Evolutionary conservation across 192 early-diverging fungal species (phyloP).

Genomic region (Helicostylum pulchrum): DNA sequence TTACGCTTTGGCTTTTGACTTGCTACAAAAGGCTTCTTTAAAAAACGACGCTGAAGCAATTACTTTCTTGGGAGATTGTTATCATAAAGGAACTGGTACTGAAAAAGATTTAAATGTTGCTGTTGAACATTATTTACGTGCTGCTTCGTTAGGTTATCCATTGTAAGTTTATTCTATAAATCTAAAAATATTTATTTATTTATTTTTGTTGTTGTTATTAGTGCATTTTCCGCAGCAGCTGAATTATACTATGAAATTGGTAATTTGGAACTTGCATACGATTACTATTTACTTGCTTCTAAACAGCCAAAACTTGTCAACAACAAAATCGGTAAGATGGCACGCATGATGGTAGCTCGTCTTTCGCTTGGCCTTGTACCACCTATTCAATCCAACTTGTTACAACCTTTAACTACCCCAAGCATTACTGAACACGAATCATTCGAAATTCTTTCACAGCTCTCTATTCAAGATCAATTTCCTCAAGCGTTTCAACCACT

Average conservation of each 20-base stretch:
- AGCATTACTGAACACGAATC: background rate
- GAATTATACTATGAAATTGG: conserved; percentile 29
- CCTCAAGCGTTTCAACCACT: conserved; percentile 7
- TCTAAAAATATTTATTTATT: conserved; percentile 4
- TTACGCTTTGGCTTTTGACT: conserved; percentile 30
- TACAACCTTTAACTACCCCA: background rate
- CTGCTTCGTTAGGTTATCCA: conserved; percentile 11
- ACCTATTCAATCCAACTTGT: background rate
- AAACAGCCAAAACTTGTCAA: conserved; percentile 13
- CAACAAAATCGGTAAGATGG: conserved; percentile 19
- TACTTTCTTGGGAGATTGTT: conserved; percentile 25
- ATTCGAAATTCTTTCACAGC: background rate
- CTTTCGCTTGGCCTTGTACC: conserved; percentile 20
- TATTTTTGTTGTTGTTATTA: conserved; percentile 22
- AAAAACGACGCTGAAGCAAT: conserved; percentile 33
- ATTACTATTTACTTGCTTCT: conserved; percentile 24
- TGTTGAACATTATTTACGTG: conserved; percentile 21
- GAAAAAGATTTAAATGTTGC: conserved; percentile 15
- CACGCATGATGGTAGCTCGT: conserved; percentile 34
- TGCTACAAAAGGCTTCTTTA: conserved; percentile 35
- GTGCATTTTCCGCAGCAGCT: conserved; percentile 29
- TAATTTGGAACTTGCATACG: conserved; percentile 27
- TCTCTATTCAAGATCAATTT: conserved; percentile 7
- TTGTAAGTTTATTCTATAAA: conserved; percentile 2
- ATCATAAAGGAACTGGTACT: conserved; percentile 23